phyloP scores from a whole-genome alignment of 495 filamentous ascomycete species.

The Thermothielavioides terrestris region DNA sequence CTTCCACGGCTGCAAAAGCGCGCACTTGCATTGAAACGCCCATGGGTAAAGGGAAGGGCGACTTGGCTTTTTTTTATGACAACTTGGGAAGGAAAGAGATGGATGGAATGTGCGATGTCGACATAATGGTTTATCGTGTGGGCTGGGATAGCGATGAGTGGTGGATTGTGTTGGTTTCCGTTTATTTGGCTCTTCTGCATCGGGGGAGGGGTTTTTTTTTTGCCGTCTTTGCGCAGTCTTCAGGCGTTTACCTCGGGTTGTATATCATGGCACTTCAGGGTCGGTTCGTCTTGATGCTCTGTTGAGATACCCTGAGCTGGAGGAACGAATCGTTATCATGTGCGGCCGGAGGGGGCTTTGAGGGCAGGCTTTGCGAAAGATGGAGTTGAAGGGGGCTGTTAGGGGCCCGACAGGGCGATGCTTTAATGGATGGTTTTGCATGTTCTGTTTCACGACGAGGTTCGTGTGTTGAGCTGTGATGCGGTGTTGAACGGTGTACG shows the following conservation, averaged over 20 bases:
- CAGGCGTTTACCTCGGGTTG: too few species aligned
- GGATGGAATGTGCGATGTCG: neutral
- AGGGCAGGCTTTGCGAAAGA: neutral
- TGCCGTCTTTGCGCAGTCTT: too few species aligned
- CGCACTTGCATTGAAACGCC: too few species aligned
- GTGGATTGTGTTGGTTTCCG: neutral
- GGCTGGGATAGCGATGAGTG: too few species aligned
- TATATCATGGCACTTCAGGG: neutral
- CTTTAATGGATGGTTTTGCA: neutral
- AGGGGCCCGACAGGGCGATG: too few species aligned
- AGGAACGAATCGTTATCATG: neutral
- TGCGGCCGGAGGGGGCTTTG: too few species aligned
- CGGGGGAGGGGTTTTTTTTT: neutral
- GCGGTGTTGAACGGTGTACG: too few species aligned
- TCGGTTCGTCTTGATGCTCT: too few species aligned
- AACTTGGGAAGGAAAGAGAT: neutral
- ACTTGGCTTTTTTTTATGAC: neutral
- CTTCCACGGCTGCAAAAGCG: neutral
- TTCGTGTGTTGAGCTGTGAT: too few species aligned
- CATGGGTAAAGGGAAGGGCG: neutral
- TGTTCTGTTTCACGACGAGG: neutral
- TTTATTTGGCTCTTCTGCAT: neutral
- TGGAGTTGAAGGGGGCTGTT: neutral
- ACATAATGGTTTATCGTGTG: neutral
- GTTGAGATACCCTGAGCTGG: neutral